Percentiles rank a stretch among this genome's conserved stretches.
These are phyloP conservation scores for Xylariaceae sp. DNA, from an alignment of 2,329 filamentous ascomycete genomes.

Conservation along the genomic window DNA sequence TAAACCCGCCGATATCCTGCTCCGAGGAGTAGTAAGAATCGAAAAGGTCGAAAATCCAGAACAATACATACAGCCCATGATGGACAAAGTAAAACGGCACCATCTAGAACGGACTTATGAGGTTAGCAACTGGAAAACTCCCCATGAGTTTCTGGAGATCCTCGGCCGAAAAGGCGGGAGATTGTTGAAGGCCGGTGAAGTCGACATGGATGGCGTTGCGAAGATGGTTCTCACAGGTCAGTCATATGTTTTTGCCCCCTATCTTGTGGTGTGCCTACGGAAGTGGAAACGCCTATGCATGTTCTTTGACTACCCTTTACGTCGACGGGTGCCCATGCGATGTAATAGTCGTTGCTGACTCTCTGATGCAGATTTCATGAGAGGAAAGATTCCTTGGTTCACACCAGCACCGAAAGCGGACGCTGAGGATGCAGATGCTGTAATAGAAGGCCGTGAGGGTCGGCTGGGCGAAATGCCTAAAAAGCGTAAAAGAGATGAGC, in stretches of 20 bases:
- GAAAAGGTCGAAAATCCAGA: constrained; percentile 96
- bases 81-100: constrained; percentile 74
- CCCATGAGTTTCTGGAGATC: constrained; percentile 79
- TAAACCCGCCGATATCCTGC: constrained; percentile 78
- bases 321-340: too few species aligned
- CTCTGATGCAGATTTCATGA: constrained; percentile 65
- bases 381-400: constrained; percentile 96
- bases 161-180: constrained; percentile 83
- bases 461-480: constrained; percentile 81
- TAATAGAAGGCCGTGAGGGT: constrained; percentile 68
- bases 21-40: constrained; percentile 86
- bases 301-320: too few species aligned
- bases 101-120: constrained; percentile 94
- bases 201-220: constrained; percentile 89
- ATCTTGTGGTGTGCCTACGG: not conserved
- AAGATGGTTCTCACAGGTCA: constrained; percentile 81
- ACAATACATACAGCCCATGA: constrained; percentile 84
- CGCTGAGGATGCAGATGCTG: constrained; percentile 44
- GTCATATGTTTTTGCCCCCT: not conserved
- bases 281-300: too few species aligned
- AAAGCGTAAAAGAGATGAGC: constrained; percentile 65
- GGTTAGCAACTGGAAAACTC: constrained; percentile 70
- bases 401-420: constrained; percentile 67
- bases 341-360: constrained; percentile 2
- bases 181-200: constrained; percentile 86